Conservation (phyloP, 805 yeast species). For the Cyberlindnera americana region DNA sequence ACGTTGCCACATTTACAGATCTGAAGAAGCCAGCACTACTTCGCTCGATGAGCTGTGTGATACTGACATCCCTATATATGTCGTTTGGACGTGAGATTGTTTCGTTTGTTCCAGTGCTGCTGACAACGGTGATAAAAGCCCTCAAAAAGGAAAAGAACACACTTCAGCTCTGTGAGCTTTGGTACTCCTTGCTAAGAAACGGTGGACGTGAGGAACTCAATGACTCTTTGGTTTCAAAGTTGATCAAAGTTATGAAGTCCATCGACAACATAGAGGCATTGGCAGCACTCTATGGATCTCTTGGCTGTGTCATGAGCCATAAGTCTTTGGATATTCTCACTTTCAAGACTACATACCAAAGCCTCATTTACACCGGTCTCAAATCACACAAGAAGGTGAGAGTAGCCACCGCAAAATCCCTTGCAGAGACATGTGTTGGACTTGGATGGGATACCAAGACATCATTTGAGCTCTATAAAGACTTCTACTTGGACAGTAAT, state of each 20-base stretch:
- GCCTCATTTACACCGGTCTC: slow-evolving; percentile 21
- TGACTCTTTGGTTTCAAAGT: slow-evolving; percentile 18
- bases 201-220: slow-evolving; percentile 22
- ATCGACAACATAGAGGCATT: slow-evolving; percentile 14
- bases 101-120: slow-evolving; percentile 32
- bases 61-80: slow-evolving; percentile 31
- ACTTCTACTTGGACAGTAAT: slow-evolving; percentile 24
- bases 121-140: slow-evolving; percentile 30
- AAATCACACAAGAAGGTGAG: slow-evolving; percentile 20
- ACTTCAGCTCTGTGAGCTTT: slow-evolving; percentile 21
- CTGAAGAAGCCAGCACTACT: slow-evolving; percentile 25
- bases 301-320: slow-evolving; percentile 24
- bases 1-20: slow-evolving; percentile 28
- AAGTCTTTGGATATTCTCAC: slow-evolving; percentile 31
- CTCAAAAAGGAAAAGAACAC: slow-evolving; percentile 30
- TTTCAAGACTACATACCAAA: slow-evolving; percentile 20
- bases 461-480: slow-evolving; percentile 21
- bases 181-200: slow-evolving; percentile 21
- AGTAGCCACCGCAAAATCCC: slow-evolving; percentile 29
- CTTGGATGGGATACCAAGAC: slow-evolving; percentile 22
- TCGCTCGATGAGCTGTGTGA: slow-evolving; percentile 29
- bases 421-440: slow-evolving; percentile 32
- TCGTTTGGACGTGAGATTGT: slow-evolving; percentile 31
- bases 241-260: slow-evolving; percentile 22
- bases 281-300: slow-evolving; percentile 15